Base-by-base conservation (phyloP, 257 asterid species). In the Coffea eugenioides region DNA sequence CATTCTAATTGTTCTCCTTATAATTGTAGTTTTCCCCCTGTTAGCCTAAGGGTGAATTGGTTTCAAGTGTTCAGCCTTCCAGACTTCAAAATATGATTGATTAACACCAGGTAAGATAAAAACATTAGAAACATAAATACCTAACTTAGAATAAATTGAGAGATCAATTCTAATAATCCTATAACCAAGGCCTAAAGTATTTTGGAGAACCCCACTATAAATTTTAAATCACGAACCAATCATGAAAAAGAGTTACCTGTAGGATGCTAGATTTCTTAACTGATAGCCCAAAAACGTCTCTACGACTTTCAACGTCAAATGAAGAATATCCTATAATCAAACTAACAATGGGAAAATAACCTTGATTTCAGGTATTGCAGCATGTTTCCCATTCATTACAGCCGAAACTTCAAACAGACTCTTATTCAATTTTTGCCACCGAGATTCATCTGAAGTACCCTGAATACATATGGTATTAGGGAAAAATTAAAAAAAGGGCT, bases 391-490 rank as follows among this genome's bases (percentile, higher is more conserved):
- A 71, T 95, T 91, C 85, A 93, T 84, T 16, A 91, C 86, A 71
- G 97, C 89, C 46, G 99, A 88, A 92, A 95, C 97, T 54, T 90
- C 91, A 81, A 82, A 92, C 85, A 91, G 86, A 80, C 97, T 93
- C 76, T 76, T 91, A 86, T 95, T 95, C 84, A 95, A 84, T 43
- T 81, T 82, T 89, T 88, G 97, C 99, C 99, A 95, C 45, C 89
- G 92, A 36, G 81, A 80, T 85, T 95, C 99, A 85, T 95, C 99
- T 57, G 92, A 80, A 74, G 98, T 95, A 77, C 90, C 97, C 98
- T 95, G 92, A 80, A 77, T 39, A 79, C 71, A 79, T 56, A 21
- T 27, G 20, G 13, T 36, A 54, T 39, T 39, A 39, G 43, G 43
- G 75, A 25, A 41, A 16, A 23, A 39, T 31, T 1, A 0, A 80